Evolutionary conservation across 2,329 filamentous ascomycete genomes (phyloP).

Genomic region (Blastomyces parvus): DNA sequence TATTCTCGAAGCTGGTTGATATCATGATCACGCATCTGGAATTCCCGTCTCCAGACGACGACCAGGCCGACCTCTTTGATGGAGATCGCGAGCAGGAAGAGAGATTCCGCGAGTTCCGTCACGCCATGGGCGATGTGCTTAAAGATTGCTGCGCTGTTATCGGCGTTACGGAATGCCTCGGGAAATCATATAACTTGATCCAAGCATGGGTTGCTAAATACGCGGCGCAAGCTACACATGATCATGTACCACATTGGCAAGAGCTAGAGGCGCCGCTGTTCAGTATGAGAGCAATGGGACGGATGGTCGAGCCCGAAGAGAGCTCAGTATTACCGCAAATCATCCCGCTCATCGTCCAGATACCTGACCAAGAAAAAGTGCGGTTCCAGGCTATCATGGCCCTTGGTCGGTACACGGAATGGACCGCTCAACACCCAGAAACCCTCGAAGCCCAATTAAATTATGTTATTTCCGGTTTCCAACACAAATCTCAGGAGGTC

Average conservation of each 20-base stretch:
- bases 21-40: slow-evolving; percentile 85
- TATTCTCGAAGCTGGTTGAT: slow-evolving; percentile 85
- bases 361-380: slow-evolving; percentile 94
- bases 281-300: slow-evolving; percentile 87
- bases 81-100: slow-evolving; percentile 94
- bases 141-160: slow-evolving; percentile 97
- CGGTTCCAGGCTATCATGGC: slow-evolving; percentile 98
- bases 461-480: slow-evolving; percentile 90
- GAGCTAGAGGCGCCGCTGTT: slow-evolving; percentile 91
- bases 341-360: slow-evolving; percentile 86
- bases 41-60: slow-evolving; percentile 67
- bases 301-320: slow-evolving; percentile 89
- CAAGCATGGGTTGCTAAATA: slow-evolving; percentile 81
- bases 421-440: slow-evolving; percentile 89
- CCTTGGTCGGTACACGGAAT: slow-evolving; percentile 90
- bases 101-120: slow-evolving; percentile 91
- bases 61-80: slow-evolving; percentile 75
- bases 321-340: slow-evolving; percentile 78
- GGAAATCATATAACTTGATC: slow-evolving; percentile 78
- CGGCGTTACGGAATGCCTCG: slow-evolving; percentile 80
- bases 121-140: slow-evolving; percentile 93
- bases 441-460: slow-evolving; percentile 87
- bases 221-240: slow-evolving; percentile 61
- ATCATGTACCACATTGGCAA: slow-evolving; percentile 87
- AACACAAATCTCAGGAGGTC: slow-evolving; percentile 80